A percentile compares a stretch with the other conserved stretches of the same genome.
phyloP scores from a whole-genome alignment of 1,284 basidiomycete species.

The Meripilus lineatus region DNA sequence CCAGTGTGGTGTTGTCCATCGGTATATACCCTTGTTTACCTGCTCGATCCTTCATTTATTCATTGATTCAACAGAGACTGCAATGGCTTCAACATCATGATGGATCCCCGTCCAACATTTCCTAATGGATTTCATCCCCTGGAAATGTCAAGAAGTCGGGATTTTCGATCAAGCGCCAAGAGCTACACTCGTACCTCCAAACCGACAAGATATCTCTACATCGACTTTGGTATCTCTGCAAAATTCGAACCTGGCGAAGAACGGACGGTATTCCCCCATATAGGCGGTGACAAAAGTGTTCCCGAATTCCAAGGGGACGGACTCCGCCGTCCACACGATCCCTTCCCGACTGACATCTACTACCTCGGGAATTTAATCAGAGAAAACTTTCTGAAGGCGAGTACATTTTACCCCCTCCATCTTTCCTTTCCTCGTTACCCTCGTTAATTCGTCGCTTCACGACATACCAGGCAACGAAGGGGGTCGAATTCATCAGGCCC shows the following conservation, averaged over 20 bases:
- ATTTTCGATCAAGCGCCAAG: background rate
- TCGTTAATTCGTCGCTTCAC: background rate
- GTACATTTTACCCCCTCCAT: background rate
- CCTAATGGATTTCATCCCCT: constrained; percentile 21
- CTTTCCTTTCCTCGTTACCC: background rate
- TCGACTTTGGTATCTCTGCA: constrained; percentile 9
- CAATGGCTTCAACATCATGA: constrained; percentile 15
- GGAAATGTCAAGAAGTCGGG: background rate
- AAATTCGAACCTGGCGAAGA: constrained; percentile 15
- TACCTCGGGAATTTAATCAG: constrained; percentile 27
- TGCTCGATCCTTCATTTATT: background rate
- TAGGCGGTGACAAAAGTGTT: constrained; percentile 15
- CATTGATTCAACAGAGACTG: constrained; percentile 13
- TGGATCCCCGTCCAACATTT: constrained; percentile 13
- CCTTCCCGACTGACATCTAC: constrained; percentile 26
- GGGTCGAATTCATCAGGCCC: constrained; percentile 10
- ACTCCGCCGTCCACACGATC: constrained; percentile 16
- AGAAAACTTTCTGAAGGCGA: constrained; percentile 17
- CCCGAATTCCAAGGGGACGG: constrained; percentile 16
- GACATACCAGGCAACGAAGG: constrained; percentile 7
- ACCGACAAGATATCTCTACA: constrained; percentile 1
- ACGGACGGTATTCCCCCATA: background rate
- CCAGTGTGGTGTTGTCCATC: constrained; percentile 4
- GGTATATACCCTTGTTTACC: constrained; percentile 1
- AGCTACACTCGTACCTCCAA: background rate